Evolutionary conservation across 2,329 filamentous ascomycete species (phyloP), one percentile per base, ranked within the genome.

Genomic region (Arthrobotrys conoides): DNA sequence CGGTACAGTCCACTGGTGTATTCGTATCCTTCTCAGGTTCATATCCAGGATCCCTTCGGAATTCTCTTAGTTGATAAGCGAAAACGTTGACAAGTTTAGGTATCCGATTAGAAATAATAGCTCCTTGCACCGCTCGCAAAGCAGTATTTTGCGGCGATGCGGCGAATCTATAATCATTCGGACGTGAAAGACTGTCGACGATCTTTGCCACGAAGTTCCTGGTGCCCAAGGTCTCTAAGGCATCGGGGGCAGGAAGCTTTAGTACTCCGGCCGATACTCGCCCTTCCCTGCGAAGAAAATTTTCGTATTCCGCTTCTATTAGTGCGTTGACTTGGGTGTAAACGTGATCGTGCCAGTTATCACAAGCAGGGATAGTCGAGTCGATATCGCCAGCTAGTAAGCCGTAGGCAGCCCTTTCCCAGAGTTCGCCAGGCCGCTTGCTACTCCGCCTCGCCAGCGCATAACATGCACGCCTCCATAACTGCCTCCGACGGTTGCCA

Each of bases 261-360:
- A 89, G 88, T 5, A 87, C 86, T 1, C 59, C 90, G 83, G n/a
- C 85, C 85, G 30, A 89, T 86, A 22, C 88, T 85, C 18, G 88
- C 84, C 38, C 87, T 87, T 18, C 88, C 84, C 10, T 89, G 86
- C 81, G 88, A 71, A 93, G 85, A 82, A 92, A 96, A 2, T 87
- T 86, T 81, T 95, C 92, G 83, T 97, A 95, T 81, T 95, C 91
- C 1, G 90, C 89, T 68, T 94, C 89, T 9, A 97, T 85, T 4
- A 95, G 86, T n/a, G 92, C 91, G 83, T 96, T 97, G 86, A 96
- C 96, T 83, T 94, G 90, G 41, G 91, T 91, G 84, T 96, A 97
- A 18, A 97, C 87, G 82, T 91, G 90, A 82, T 98, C 95, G 81
- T 97, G 93, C 91, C 94, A 96, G 22, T 88, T 90, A 64, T 89